These are phyloP conservation scores for Drosera capensis DNA, from an alignment of 148 eudicot genomes.

Conservation along the genomic window DNA sequence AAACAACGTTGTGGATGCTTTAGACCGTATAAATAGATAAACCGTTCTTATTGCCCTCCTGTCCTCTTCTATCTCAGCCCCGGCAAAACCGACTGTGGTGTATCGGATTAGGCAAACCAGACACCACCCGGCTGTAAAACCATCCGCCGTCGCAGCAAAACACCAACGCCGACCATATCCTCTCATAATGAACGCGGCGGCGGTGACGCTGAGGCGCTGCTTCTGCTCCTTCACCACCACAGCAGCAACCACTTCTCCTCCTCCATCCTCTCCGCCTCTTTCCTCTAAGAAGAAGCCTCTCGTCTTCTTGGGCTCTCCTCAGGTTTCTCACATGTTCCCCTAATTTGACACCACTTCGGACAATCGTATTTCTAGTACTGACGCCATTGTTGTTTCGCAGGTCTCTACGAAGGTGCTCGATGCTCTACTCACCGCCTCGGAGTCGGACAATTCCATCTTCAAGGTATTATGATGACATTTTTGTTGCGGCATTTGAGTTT, in stretches of 20 bases:
- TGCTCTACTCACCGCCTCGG: conserved; percentile 63
- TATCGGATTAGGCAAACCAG: too few relatives aligned
- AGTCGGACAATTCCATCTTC: conserved; percentile 40
- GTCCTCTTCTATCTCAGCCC: too few relatives aligned
- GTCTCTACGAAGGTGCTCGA: conserved; percentile 73
- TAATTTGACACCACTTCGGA: background rate
- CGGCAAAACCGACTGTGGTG: too few relatives aligned
- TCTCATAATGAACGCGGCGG: conserved; percentile 38
- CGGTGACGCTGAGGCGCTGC: conserved; percentile 54
- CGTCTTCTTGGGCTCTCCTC: conserved; percentile 84
- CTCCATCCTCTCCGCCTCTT: too few relatives aligned
- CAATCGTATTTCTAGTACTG: background rate
- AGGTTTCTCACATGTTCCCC: conserved; percentile 39
- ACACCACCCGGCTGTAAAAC: too few relatives aligned
- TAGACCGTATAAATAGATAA: too few relatives aligned
- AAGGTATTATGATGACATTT: too few relatives aligned
- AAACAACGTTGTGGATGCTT: too few relatives aligned
- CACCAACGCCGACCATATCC: too few relatives aligned
- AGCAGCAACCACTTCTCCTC: conserved; percentile 14
- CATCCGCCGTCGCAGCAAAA: too few relatives aligned
- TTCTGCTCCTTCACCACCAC: conserved; percentile 27
- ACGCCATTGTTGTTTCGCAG: conserved; percentile 19
- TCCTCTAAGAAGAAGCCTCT: conserved; percentile 44
- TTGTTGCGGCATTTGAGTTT: too few relatives aligned
- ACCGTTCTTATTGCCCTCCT: too few relatives aligned